Base-by-base conservation (phyloP, 257 asterid genomes). In the Lithospermum erythrorhizon region DNA sequence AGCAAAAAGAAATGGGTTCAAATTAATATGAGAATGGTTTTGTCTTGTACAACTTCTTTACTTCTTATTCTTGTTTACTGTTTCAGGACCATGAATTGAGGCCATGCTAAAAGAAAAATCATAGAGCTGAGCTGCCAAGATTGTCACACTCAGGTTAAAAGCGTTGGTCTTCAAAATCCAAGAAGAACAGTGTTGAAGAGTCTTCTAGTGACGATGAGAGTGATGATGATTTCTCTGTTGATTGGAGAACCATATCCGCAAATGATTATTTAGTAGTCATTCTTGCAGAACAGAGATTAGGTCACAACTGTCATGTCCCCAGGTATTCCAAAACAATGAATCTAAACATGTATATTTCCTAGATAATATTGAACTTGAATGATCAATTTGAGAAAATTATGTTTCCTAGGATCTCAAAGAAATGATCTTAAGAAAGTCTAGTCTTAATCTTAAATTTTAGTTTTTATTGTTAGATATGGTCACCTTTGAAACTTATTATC, bases 211-310 rank as follows among this genome's bases (percentile, higher is more conserved):
- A 84, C 20, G 87, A 74, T 29, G 94, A 85, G 56, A 82, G 77
- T 23, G 69, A 75, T 61, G 93, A 69, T 57, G 75, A 76, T 73
- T 68, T 75, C 64, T 74, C 81, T 52, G 83, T 86, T 55, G 96
- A 91, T 74, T 91, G 98, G 98, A 81, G 98, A 75, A 85, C 98
- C 7, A 76, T 95, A 80, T 69, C 81, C 88, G 20, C 88, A 66
- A 75, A 63, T 52, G n/a, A 7, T 52, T 52, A 1, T 9, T 32
- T 9, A 6, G 4, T 32, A 3, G 4, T n/a, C n/a, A n/a, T n/a
- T n/a, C n/a, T n/a, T n/a, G n/a, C n/a, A n/a, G n/a, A n/a, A n/a
- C n/a, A n/a, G n/a, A n/a, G n/a, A n/a, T n/a, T n/a, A n/a, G n/a
- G n/a, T n/a, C n/a, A n/a, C n/a, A n/a, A n/a, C n/a, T n/a, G n/a